Conservation (phyloP, 2,329 filamentous ascomycete genomes). For the Fusarium sp. region DNA sequence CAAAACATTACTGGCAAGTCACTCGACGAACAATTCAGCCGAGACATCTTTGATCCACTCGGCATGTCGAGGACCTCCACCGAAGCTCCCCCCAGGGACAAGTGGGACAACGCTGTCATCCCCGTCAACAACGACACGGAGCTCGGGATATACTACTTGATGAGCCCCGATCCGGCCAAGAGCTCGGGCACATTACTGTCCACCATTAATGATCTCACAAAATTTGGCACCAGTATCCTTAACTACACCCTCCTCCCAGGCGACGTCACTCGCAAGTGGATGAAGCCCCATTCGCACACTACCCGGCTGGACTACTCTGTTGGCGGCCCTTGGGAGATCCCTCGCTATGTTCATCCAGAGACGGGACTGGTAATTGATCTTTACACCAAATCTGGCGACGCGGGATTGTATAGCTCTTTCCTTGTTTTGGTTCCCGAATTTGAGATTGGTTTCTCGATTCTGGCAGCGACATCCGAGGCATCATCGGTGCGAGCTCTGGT, state of each 20-base stretch:
- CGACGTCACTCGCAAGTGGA: constrained; percentile 50
- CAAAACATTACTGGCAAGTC: constrained; percentile 11
- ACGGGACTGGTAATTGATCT: constrained; percentile 53
- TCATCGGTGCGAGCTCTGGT: background rate
- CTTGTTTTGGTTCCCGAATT: constrained; percentile 54
- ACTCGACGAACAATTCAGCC: background rate
- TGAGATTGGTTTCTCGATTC: constrained; percentile 53
- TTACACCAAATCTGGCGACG: constrained; percentile 20
- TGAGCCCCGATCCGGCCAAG: background rate
- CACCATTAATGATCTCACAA: constrained; percentile 28
- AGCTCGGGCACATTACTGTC: constrained; percentile 19
- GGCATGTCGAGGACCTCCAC: constrained; percentile 9
- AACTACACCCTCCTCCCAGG: constrained; percentile 46
- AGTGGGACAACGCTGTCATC: constrained; percentile 1
- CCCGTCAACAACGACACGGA: background rate
- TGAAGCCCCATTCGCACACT: constrained; percentile 53
- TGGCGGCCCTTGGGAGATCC: constrained; percentile 54
- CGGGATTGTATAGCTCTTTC: constrained; percentile 44
- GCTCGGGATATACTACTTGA: background rate
- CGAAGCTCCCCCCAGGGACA: background rate
- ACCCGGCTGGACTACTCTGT: constrained; percentile 52
- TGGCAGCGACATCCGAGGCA: constrained; percentile 41
- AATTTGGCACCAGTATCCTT: constrained; percentile 25
- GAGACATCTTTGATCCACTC: constrained; percentile 18
- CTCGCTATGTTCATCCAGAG: constrained; percentile 48